A percentile compares a stretch with the other conserved stretches of the same genome.
Conservation (phyloP, 2,329 filamentous ascomycete species). For the Fusarium oxysporum region DNA sequence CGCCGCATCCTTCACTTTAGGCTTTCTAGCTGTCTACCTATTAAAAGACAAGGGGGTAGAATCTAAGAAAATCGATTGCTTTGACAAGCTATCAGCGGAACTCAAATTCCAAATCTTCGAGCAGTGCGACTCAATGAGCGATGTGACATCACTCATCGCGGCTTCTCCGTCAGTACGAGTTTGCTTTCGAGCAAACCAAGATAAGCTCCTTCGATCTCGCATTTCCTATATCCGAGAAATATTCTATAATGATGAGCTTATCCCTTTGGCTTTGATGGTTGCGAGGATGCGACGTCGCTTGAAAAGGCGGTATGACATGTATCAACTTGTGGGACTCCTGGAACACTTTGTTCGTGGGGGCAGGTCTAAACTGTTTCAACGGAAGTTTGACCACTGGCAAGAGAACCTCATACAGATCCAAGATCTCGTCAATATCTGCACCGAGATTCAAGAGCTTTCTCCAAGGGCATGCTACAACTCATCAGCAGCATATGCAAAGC, state of each 20-base stretch:
- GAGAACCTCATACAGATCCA: background rate
- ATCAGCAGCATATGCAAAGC: rapidly evolving
- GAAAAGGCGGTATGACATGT: rapidly evolving
- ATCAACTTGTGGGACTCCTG: rapidly evolving
- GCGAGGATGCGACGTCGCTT: background rate
- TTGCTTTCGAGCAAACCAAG: background rate
- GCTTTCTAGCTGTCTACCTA: background rate
- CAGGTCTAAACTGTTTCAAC: background rate
- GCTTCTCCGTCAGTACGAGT: background rate
- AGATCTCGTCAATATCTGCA: background rate
- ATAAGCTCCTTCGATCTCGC: too few species aligned
- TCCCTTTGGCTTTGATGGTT: background rate
- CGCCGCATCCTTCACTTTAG: too few species aligned
- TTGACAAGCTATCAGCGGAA: background rate
- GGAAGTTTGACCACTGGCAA: background rate
- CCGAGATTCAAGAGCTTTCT: background rate
- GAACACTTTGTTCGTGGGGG: background rate
- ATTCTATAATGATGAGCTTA: background rate
- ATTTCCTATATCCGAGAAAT: background rate
- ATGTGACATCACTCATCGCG: rapidly evolving
- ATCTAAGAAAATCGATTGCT: rapidly evolving
- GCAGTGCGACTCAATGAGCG: background rate
- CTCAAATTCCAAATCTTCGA: background rate
- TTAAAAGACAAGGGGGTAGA: rapidly evolving
- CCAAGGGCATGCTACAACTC: background rate